Base-by-base conservation (phyloP, 2,329 filamentous ascomycete species). In the Trichoderma simmonsii region DNA sequence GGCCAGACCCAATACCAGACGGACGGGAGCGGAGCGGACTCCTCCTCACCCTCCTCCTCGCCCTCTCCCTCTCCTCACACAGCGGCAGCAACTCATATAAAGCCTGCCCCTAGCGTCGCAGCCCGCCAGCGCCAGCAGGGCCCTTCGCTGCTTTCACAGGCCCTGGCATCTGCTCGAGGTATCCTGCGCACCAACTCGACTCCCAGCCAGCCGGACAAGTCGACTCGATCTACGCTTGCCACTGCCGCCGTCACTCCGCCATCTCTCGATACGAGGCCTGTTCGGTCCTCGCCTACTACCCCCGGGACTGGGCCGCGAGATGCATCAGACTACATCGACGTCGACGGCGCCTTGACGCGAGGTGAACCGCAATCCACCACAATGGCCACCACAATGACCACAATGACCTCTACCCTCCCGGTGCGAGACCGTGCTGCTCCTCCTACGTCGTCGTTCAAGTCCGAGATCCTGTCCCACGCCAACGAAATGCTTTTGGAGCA, bases 141-240 rank as follows among this genome's bases (percentile, higher is more conserved):
- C 74, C 85, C 86, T 75, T 89, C 87, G 72, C 79, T 89, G 76
- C 83, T 89, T 80, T 85, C 86, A 73, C 86, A 89, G 80, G 87
- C 87, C 78, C 82, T 89, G 79, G 87, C 87, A 78, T 87, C 86
- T 80, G 87, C 87, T 77, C 86, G 87, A 77, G 87, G 86, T 77
- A 87, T 88, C 64, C 79, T 77, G 64, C 75, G 78, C 24, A 76
- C 78, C 34, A 57, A 68, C 15, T 60, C 72, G 30, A 65, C 76
- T 48, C 71, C 76, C 24, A 68, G 74, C 28, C 67, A 67, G 64
- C 6, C 51, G 14, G 51, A 69, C 66, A 69, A 69, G 39, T 32
- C 34, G 14, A 70, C 71, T 1, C 48, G 30, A 26, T 28, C 67
- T 3, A 36, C 63, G 39, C 64, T 60, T 15, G 34, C 36, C 36